Percentiles rank a stretch among this genome's conserved stretches.
Evolutionary conservation across 305 asterid species (phyloP).

Genomic region (Ilex paraguariensis): DNA sequence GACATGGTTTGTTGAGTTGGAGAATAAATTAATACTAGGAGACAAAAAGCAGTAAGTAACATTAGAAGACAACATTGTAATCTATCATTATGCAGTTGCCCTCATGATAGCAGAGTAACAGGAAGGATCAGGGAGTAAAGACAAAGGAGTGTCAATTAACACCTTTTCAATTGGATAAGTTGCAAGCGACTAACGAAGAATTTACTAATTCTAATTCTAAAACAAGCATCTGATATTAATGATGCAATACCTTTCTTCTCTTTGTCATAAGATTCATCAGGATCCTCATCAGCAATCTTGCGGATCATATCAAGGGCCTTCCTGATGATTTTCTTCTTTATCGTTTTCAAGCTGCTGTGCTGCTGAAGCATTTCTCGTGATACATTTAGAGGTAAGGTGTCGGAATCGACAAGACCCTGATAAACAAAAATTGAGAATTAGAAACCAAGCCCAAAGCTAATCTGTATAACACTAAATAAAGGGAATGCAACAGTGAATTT

Average conservation of each 20-base stretch:
- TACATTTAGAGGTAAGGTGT: conserved; percentile 89
- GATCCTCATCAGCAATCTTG: conserved; percentile 93
- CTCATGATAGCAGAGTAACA: too few relatives aligned
- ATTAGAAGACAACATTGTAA: too few relatives aligned
- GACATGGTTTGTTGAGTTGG: neutral
- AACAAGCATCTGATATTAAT: conserved; percentile 30
- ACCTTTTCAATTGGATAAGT: too few relatives aligned
- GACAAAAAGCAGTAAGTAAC: too few relatives aligned
- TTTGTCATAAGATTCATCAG: conserved; percentile 67
- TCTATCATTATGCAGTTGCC: too few relatives aligned
- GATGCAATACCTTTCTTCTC: conserved; percentile 59
- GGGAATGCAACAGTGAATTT: too few relatives aligned
- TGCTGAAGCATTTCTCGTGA: conserved; percentile 98
- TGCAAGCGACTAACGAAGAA: too few relatives aligned
- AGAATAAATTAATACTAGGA: too few relatives aligned
- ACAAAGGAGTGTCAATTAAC: conserved; percentile 10
- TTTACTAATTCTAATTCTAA: too few relatives aligned
- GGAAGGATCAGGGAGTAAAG: conserved; percentile 15
- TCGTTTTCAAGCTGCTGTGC: conserved; percentile 90
- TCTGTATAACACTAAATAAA: too few relatives aligned
- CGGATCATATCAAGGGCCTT: conserved; percentile 98
- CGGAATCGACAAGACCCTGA: conserved; percentile 99
- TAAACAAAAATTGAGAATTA: conserved; percentile 6
- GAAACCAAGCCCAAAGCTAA: too few relatives aligned
- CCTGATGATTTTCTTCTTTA: conserved; percentile 91